Percentiles rank a stretch among this genome's conserved stretches.
Evolutionary conservation across 331 rosid genomes (phyloP).

Genomic region (Arachis monticola): DNA sequence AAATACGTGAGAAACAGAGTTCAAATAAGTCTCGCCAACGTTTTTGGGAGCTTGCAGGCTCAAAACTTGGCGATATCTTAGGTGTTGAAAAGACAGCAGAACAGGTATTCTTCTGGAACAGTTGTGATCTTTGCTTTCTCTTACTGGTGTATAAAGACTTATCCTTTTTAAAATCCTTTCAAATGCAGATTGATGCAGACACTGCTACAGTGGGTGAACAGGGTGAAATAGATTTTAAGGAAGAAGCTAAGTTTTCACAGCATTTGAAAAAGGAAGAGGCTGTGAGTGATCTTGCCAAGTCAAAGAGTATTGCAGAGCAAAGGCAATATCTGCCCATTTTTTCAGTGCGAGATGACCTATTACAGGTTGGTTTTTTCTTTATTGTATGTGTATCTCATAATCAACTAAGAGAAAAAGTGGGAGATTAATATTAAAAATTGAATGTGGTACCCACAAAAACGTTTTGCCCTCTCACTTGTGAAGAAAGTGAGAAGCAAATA

Average conservation of each 20-base stretch:
- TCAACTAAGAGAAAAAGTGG: no score
- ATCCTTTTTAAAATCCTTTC: constrained; percentile 1
- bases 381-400: constrained; percentile 4
- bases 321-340: constrained; percentile 94
- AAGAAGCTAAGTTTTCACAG: constrained; percentile 95
- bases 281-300: constrained; percentile 92
- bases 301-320: constrained; percentile 86
- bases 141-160: constrained; percentile 26
- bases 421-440: no score
- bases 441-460: no score
- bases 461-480: not conserved
- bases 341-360: constrained; percentile 90
- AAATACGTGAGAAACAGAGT: constrained; percentile 93
- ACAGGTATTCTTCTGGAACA: constrained; percentile 61
- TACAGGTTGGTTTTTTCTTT: constrained; percentile 67
- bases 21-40: constrained; percentile 92
- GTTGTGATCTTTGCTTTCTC: constrained; percentile 35
- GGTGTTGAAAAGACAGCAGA: constrained; percentile 95
- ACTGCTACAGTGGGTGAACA: constrained; percentile 89
- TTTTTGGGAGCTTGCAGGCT: constrained; percentile 99
- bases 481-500: not conserved
- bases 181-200: constrained; percentile 87
- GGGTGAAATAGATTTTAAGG: constrained; percentile 95
- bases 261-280: constrained; percentile 95
- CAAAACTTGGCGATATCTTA: constrained; percentile 94